These are phyloP conservation scores for Trypanosoma congolense DNA, from an alignment of 208 protist genomes.

Conservation along the genomic window DNA sequence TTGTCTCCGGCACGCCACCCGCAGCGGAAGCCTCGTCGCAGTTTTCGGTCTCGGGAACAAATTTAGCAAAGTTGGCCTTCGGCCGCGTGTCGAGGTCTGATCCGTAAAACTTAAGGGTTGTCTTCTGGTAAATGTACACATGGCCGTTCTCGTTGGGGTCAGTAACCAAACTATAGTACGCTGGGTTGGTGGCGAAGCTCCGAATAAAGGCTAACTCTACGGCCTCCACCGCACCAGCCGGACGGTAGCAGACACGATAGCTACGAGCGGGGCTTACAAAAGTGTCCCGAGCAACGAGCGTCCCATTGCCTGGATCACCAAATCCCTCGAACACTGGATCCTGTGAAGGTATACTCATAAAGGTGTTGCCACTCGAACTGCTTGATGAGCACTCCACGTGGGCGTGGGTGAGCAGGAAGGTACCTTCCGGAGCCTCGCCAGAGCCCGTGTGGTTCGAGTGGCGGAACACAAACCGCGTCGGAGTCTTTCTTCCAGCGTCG, in stretches of 20 bases:
- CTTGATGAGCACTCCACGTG: conserved; percentile 13
- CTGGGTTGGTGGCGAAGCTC: conserved; percentile 58
- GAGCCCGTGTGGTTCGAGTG: conserved; percentile 16
- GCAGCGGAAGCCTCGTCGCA: conserved; percentile 49
- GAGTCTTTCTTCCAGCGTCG: conserved; percentile 24
- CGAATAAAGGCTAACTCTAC: conserved; percentile 46
- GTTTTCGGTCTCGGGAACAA: conserved; percentile 47
- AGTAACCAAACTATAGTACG: conserved; percentile 57
- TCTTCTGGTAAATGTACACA: conserved; percentile 28
- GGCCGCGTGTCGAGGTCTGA: conserved; percentile 65
- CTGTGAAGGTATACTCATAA: conserved; percentile 9
- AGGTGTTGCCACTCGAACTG: neutral
- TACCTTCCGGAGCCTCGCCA: too few species aligned
- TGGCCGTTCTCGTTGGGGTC: conserved; percentile 29
- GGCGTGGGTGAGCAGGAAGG: neutral
- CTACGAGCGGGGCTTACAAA: conserved; percentile 33
- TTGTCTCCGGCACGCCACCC: conserved; percentile 47
- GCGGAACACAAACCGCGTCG: conserved; percentile 42
- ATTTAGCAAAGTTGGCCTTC: conserved; percentile 60
- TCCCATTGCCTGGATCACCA: neutral
- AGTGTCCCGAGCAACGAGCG: conserved; percentile 26
- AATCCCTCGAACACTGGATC: neutral
- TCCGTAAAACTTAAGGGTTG: conserved; percentile 73
- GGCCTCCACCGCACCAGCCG: neutral
- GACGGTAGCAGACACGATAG: conserved; percentile 57